Percentiles rank a stretch among this genome's conserved stretches.
Conservation (phyloP, 768 basidiomycete genomes). For the Guyanaporus albipodus region DNA sequence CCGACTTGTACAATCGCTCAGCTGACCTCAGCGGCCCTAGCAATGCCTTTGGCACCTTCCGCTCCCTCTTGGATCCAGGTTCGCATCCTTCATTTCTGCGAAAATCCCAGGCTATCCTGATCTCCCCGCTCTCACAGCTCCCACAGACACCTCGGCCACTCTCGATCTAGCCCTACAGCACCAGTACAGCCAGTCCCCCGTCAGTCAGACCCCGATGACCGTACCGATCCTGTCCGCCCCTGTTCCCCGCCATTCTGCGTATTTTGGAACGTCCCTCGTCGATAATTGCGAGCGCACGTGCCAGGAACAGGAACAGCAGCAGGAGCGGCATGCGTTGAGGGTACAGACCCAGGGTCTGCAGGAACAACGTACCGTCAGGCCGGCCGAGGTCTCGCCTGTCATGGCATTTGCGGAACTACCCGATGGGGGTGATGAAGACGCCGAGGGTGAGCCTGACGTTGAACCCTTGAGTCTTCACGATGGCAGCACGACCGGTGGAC, state of each 20-base stretch:
- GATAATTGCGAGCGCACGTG: slow-evolving; percentile 35
- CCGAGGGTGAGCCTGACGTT: slow-evolving; percentile 33
- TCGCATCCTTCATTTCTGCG: slow-evolving; percentile 11
- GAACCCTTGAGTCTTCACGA: slow-evolving; percentile 28
- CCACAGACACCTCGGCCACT: slow-evolving; percentile 16
- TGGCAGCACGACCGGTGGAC: slow-evolving; percentile 16
- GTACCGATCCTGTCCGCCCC: slow-evolving; percentile 28
- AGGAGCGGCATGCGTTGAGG: slow-evolving; percentile 28
- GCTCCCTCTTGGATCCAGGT: slow-evolving; percentile 28
- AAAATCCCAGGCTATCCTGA: slow-evolving; percentile 3
- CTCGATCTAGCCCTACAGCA: slow-evolving; percentile 29
- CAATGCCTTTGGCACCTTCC: slow-evolving; percentile 19
- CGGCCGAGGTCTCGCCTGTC: slow-evolving; percentile 32
- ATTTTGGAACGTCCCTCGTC: slow-evolving; percentile 30
- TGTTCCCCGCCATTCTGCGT: slow-evolving; percentile 32
- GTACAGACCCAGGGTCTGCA: slow-evolving; percentile 32
- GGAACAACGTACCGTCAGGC: slow-evolving; percentile 31
- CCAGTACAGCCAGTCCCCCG: slow-evolving; percentile 21
- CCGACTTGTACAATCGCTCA: slow-evolving; percentile 25
- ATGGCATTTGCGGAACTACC: slow-evolving; percentile 29
- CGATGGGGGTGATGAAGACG: slow-evolving; percentile 33
- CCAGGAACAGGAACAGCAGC: slow-evolving; percentile 37
- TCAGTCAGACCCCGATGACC: slow-evolving; percentile 20
- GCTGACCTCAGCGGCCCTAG: slow-evolving; percentile 23
- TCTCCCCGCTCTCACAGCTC: slow-evolving; percentile 10